Evolutionary conservation across 345 rosid species (phyloP).

Genomic region (Hibiscus tridactylites): DNA sequence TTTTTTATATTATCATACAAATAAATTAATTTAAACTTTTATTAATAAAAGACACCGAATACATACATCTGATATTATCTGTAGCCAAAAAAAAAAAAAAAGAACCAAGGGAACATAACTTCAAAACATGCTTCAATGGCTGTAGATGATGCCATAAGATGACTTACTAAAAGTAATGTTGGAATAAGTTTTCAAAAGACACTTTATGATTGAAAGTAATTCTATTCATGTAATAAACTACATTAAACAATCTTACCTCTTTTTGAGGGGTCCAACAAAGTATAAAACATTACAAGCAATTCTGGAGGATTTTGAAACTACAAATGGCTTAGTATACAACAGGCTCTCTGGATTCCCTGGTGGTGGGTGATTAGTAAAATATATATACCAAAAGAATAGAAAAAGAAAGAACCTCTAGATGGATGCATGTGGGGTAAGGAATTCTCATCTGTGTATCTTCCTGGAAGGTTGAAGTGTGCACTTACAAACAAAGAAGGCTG

Average conservation of each 20-base stretch:
- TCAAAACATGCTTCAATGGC: too few relatives aligned
- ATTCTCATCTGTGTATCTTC: background rate
- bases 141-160: background rate
- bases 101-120: too few relatives aligned
- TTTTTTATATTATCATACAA: too few relatives aligned
- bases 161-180: background rate
- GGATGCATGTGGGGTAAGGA: background rate
- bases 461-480: background rate
- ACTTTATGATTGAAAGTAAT: background rate
- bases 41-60: too few relatives aligned
- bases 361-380: background rate
- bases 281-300: background rate
- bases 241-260: background rate
- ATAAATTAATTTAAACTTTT: too few relatives aligned
- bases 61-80: too few relatives aligned
- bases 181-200: background rate
- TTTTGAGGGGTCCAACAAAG: background rate
- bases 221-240: background rate
- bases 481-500: constrained; percentile 77
- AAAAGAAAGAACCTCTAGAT: background rate
- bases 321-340: background rate
- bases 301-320: background rate
- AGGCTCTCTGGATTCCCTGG: background rate
- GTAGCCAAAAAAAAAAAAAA: too few relatives aligned
- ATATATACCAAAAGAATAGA: background rate